Conservation (phyloP, 371 early-diverging fungal species). For the Actinomortierella wolfii region DNA sequence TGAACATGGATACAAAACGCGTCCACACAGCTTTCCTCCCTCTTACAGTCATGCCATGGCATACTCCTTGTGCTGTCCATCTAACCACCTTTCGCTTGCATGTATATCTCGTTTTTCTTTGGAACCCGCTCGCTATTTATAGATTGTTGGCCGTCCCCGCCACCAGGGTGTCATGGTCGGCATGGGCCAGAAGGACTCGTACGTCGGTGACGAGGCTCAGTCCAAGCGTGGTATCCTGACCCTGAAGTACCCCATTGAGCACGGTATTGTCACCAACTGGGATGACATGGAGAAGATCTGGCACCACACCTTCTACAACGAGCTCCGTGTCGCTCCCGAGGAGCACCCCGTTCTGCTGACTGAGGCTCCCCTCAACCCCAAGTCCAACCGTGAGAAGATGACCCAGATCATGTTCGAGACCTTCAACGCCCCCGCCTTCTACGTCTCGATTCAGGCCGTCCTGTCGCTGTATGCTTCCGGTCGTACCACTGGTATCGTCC, state of each 20-base stretch:
- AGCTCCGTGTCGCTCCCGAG: slow-evolving; percentile 91
- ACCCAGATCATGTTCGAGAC: slow-evolving; percentile 97
- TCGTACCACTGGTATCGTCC: slow-evolving; percentile 93
- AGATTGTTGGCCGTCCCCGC: slow-evolving; percentile 93
- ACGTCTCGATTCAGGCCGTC: slow-evolving; percentile 94
- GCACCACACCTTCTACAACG: slow-evolving; percentile 93
- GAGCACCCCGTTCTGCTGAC: slow-evolving; percentile 97
- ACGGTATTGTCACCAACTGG: slow-evolving; percentile 96
- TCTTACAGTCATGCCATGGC: no score
- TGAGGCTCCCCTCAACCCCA: slow-evolving; percentile 94
- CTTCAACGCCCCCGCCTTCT: slow-evolving; percentile 95
- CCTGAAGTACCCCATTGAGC: slow-evolving; percentile 94
- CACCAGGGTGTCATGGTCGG: slow-evolving; percentile 97
- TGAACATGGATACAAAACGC: no score
- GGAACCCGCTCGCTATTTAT: neutral
- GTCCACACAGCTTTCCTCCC: no score
- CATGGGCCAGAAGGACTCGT: slow-evolving; percentile 91
- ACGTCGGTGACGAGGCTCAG: slow-evolving; percentile 93
- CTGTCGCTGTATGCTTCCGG: slow-evolving; percentile 92
- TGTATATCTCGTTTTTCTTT: neutral
- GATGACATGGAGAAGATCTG: slow-evolving; percentile 98
- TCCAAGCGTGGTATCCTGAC: slow-evolving; percentile 91
- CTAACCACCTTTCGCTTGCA: neutral
- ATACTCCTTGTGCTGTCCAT: neutral
- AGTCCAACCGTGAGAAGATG: slow-evolving; percentile 85